phyloP scores from a whole-genome alignment of 2,329 filamentous ascomycete species.

The Pseudogymnoascus sp. region DNA sequence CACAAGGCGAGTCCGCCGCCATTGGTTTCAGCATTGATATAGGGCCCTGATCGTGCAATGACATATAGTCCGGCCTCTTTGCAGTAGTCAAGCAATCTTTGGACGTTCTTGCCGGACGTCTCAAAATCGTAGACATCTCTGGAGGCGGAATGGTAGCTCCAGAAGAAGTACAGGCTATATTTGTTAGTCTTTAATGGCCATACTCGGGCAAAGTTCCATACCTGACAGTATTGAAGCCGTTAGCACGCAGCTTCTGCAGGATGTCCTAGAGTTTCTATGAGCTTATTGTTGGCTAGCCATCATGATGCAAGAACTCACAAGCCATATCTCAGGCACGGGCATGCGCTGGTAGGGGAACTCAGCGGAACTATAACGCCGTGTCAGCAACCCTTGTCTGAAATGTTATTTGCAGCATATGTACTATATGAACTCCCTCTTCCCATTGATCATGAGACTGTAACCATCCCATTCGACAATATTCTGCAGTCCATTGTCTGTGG shows the following conservation, averaged over 20 bases:
- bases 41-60: conserved; percentile 42
- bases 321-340: conserved; percentile 45
- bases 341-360: conserved; percentile 47
- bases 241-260: conserved; percentile 45
- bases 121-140: conserved; percentile 41
- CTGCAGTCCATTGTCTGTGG: conserved; percentile 34
- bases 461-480: conserved; percentile 42
- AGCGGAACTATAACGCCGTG: conserved; percentile 16
- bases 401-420: conserved; percentile 13
- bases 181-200: conserved; percentile 7
- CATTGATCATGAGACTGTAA: conserved; percentile 42
- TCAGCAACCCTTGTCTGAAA: not conserved
- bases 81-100: conserved; percentile 41
- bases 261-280: conserved; percentile 32
- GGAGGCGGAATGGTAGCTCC: conserved; percentile 39
- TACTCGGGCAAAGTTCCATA: conserved; percentile 16
- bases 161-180: conserved; percentile 38
- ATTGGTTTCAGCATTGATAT: conserved; percentile 43
- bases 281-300: not conserved
- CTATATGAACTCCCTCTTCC: conserved; percentile 39
- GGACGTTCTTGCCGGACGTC: conserved; percentile 40
- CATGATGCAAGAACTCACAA: conserved; percentile 19
- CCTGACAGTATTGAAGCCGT: conserved; percentile 43
- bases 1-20: conserved; percentile 38
- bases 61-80: conserved; percentile 44